Evolutionary conservation across 371 early-diverging fungal species (phyloP), one percentile per base, ranked within the genome.

Genomic region (Mucor sp.): DNA sequence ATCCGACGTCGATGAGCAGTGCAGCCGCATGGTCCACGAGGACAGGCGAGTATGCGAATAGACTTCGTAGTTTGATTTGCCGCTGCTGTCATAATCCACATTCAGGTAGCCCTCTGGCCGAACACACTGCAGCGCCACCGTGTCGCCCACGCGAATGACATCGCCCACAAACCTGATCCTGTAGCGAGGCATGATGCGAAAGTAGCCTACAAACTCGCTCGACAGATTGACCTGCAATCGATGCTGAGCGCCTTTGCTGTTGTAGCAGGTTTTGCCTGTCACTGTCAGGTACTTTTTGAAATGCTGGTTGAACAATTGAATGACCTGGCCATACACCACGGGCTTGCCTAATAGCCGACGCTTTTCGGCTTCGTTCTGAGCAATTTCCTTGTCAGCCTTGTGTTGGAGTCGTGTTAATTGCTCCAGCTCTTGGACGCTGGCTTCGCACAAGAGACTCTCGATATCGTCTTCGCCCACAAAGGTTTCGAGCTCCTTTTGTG

Each of bases 141-240:
- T 78, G 23, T 87, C 87, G 14, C 82, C 82, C 9, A 84, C 57
- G 6, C 83, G 74, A 2, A 87, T 82, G 28, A 79, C 77, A 63
- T 87, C 88, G 17, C 88, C 86, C 28, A 86, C 86, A 11, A 82
- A 82, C 12, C 85, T 73, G 57, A 87, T 85, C 4, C 83, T 47
- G 56, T 81, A 84, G n/a, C 82, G 75, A 15, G 88, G 88, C 65
- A 86, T 68, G 60, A 87, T 85, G 43, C 78, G 70, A 67, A 87
- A 87, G 56, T 74, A 78, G n/a, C 79, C 78, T 23, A 79, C 71
- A 3, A 70, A 60, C 27, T 81, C 74, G 11, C 68, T 68, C 12
- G 84, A 81, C 15, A 86, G 48, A 35, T 79, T 79, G 37, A 85
- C 79, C 33, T 77, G 79, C 60, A 86, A 74, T 25, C 70, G 56